Evolutionary conservation across 176 grass and related monocot species (phyloP).

Genomic region (Cocos nucifera): DNA sequence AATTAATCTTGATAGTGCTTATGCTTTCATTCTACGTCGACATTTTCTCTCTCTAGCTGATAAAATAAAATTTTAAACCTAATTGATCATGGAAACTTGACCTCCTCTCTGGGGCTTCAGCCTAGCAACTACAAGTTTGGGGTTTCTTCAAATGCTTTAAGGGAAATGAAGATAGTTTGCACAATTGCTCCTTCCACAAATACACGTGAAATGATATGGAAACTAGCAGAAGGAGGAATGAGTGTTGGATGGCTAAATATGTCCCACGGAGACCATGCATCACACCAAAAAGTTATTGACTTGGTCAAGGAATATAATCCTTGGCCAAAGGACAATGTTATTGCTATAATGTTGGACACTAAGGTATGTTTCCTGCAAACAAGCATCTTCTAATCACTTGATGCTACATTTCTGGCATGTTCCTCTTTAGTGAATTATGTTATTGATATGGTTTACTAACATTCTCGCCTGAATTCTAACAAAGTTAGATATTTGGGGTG

Average conservation of each 20-base stretch:
- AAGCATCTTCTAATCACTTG: too few species aligned
- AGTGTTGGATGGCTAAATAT: slow-evolving; percentile 1
- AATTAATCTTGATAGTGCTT: too few species aligned
- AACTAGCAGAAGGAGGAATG: slow-evolving; percentile 14
- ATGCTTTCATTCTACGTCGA: too few species aligned
- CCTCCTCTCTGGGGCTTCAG: neutral
- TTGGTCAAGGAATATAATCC: neutral
- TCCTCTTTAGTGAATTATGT: too few species aligned
- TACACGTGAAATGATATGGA: slow-evolving; percentile 5
- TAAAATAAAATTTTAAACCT: too few species aligned
- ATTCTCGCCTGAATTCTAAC: too few species aligned
- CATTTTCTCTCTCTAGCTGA: too few species aligned
- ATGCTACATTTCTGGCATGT: too few species aligned
- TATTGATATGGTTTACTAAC: too few species aligned
- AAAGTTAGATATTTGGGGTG: too few species aligned
- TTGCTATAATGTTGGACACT: neutral
- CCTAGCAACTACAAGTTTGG: neutral
- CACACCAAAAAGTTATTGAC: slow-evolving; percentile 11
- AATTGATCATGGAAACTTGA: too few species aligned
- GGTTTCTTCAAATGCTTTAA: neutral
- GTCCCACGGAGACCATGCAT: neutral
- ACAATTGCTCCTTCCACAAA: slow-evolving; percentile 7
- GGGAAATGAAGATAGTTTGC: slow-evolving; percentile 11
- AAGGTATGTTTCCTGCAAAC: too few species aligned
- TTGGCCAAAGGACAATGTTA: neutral